These are phyloP conservation scores for Trichoderma orchidacearum DNA, from an alignment of 495 filamentous ascomycete species.

Conservation along the genomic window DNA sequence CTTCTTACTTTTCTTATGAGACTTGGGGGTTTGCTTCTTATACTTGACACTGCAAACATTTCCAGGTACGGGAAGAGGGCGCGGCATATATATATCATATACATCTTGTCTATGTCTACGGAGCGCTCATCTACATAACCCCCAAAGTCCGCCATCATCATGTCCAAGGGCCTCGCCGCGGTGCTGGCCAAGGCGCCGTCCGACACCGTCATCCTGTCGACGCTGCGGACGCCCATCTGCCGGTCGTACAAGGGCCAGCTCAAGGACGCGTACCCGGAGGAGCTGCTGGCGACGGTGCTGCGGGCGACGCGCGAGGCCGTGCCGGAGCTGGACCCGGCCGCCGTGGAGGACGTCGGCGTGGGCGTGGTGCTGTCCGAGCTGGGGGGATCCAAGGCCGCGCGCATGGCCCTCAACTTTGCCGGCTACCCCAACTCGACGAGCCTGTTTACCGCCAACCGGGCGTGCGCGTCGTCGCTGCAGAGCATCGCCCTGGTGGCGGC, in stretches of 20 bases:
- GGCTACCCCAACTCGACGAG: constrained; percentile 58
- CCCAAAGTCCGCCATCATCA: background rate
- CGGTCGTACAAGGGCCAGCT: constrained; percentile 73
- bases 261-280: constrained; percentile 81
- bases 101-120: too few relatives aligned
- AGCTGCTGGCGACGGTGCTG: constrained; percentile 72
- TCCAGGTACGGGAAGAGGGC: too few relatives aligned
- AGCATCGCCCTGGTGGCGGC: constrained; percentile 59
- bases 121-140: too few relatives aligned
- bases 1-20: too few relatives aligned
- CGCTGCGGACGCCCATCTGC: constrained; percentile 73
- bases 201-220: constrained; percentile 80
- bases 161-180: constrained; percentile 45
- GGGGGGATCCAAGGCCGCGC: constrained; percentile 78
- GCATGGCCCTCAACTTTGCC: constrained; percentile 77
- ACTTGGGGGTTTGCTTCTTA: too few relatives aligned
- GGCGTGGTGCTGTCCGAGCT: constrained; percentile 85
- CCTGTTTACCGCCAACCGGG: constrained; percentile 77
- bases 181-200: constrained; percentile 68
- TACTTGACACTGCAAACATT: too few relatives aligned
- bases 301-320: constrained; percentile 57
- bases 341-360: constrained; percentile 69
- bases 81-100: too few relatives aligned
- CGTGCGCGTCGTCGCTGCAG: constrained; percentile 66
- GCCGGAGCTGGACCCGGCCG: constrained; percentile 56